Base-by-base conservation (phyloP, 1,139 yeast species). In the Candida frijolesensis region DNA sequence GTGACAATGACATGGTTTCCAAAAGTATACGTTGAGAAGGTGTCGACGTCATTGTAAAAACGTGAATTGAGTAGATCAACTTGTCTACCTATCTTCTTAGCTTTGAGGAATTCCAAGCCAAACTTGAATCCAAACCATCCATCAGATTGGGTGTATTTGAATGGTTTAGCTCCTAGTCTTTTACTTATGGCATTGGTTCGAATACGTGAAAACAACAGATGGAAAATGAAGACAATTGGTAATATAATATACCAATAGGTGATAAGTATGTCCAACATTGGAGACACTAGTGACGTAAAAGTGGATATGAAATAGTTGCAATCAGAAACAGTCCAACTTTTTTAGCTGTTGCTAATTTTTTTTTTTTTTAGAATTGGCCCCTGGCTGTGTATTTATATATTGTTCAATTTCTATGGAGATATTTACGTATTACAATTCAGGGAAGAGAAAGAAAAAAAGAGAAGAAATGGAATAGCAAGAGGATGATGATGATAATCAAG, bases 121-220 rank as follows among this genome's bases (percentile, higher is more conserved):
- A 38, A 25, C 39, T 57, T 57, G 46, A 51, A 45, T 16, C 62
- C 62, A 42, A 60, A 54, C 7, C 52, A 39, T 2, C 64, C 64
- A 40, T 52, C 63, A 12, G 57, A 54, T 6, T 48, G 49, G 52
- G 53, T 14, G 55, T 55, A 41, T 50, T 47, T 44, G 30, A 48
- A 38, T 53, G 59, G 51, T 54, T 61, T 40, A 11, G 62, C 64
- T 15, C 59, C 53, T 8, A 60, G 51, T 42, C 62, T 62, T 6
- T 45, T 47, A 38, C 43, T 42, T 14, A 59, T 49, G 14, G 30
- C 19, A 15, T 22, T 33, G 3, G 45, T 19, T 22, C 48, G 16
- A 1, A 51, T 14, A 35, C 42, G 39, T 7, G 35, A 19, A 6
- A n/a, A 2, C 8, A 19, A 8, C 3, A 6, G 8, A 14, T 34